Evolutionary conservation across 345 rosid genomes (phyloP), one percentile per base, ranked within the genome.

Genomic region (Citrus glauca): DNA sequence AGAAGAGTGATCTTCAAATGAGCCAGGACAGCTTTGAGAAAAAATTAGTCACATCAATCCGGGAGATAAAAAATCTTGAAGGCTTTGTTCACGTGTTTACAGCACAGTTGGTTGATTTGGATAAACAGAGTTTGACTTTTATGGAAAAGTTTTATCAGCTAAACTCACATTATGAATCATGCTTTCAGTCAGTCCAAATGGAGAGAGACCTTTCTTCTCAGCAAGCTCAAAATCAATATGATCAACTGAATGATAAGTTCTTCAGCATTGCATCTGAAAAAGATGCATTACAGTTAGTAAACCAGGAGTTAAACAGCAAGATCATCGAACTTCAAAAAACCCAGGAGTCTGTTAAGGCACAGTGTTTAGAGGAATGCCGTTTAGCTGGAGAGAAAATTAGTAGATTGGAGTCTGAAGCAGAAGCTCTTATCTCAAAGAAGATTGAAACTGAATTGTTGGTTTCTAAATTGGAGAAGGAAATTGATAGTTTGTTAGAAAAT

Each of bases 371-470:
- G 80, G 93, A 88, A 74, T 72, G 89, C 77, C 84, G 56, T 61
- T 71, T 84, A 70, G 84, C 99, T 71, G 81, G 76, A 79, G 89
- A 87, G 83, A 88, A 82, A 78, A 89, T 93, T 71, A 87, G 74
- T 78, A 81, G 60, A 50, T 82, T 94, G 83, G 91, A 94, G 82
- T 80, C 89, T 61, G 97, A 94, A 85, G 90, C 90, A 60, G 88
- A 90, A 81, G 78, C 32, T 60, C 84, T 94, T 42, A 82, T 83
- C 77, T 87, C 85, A 59, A 89, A 84, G 71, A 87, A 92, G 80
- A 87, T 57, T 61, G 97, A 90, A 75, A 66, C 87, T 79, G 95
- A 89, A 75, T 55, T 75, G 53, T 81, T 88, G 75, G 83, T 92
- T 66, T 84, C 84, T 68, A 71, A 89, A 81, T 81, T 92, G 82